Evolutionary conservation across 768 basidiomycete species (phyloP).

Genomic region (Termitomyces bulborhizus): DNA sequence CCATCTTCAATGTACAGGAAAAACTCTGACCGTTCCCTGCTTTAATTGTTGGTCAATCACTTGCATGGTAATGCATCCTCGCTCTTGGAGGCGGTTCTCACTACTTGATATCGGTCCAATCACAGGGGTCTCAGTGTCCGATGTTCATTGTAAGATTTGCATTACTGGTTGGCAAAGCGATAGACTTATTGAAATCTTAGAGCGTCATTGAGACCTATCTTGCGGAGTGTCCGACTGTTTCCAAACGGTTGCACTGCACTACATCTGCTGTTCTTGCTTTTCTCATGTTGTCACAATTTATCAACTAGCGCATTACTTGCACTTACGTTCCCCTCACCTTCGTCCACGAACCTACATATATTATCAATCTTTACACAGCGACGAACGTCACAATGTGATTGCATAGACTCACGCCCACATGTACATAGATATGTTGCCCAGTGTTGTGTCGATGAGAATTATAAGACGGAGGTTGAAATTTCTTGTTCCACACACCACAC

Average conservation of each 20-base stretch:
- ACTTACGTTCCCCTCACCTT: background rate
- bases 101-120: background rate
- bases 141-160: background rate
- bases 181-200: background rate
- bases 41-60: background rate
- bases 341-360: background rate
- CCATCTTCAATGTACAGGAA: background rate
- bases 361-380: background rate
- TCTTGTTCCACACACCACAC: background rate
- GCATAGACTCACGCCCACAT: conserved; percentile 1
- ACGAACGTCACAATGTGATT: conserved; percentile 9
- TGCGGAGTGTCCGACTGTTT: background rate
- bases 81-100: background rate
- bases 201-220: background rate
- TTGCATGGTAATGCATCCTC: background rate
- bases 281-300: background rate
- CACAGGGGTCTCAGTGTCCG: background rate
- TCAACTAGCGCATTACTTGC: background rate
- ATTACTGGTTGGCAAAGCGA: background rate
- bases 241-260: conserved; percentile 1
- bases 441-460: background rate
- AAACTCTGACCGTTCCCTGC: background rate
- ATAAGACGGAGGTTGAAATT: conserved; percentile 11
- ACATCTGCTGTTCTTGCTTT: conserved; percentile 3
- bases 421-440: background rate